These are phyloP conservation scores for Laetiporus sulphureus DNA, from an alignment of 1,284 basidiomycete genomes.

Conservation along the genomic window DNA sequence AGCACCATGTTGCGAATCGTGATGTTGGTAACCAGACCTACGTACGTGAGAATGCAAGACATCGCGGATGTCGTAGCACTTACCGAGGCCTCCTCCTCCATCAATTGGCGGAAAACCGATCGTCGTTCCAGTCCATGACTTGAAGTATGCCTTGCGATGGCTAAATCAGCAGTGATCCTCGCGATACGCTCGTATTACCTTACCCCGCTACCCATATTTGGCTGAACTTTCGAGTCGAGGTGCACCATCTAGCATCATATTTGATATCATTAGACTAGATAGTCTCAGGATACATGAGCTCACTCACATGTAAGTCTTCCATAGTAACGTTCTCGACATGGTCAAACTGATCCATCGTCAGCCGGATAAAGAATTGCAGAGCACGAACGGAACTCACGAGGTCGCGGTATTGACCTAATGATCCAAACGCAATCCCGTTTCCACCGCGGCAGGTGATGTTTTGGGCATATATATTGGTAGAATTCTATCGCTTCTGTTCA, in stretches of 20 bases:
- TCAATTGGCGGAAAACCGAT: slow-evolving; percentile 54
- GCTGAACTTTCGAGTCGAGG: slow-evolving; percentile 40
- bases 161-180: not conserved
- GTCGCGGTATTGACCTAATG: slow-evolving; percentile 52
- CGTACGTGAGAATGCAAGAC: not conserved
- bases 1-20: slow-evolving; percentile 37
- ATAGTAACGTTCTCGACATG: slow-evolving; percentile 48
- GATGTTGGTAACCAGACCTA: slow-evolving; percentile 49
- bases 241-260: slow-evolving; percentile 34
- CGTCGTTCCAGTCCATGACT: slow-evolving; percentile 51
- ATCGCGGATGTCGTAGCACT: not conserved
- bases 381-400: slow-evolving; percentile 35
- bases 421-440: slow-evolving; percentile 59
- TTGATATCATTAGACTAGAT: not conserved
- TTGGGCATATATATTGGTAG: slow-evolving; percentile 42
- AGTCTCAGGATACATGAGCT: not conserved
- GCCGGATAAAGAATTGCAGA: not conserved
- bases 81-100: slow-evolving; percentile 52
- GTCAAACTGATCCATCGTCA: slow-evolving; percentile 33
- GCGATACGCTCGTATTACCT: slow-evolving; percentile 8
- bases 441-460: slow-evolving; percentile 56
- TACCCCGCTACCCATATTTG: slow-evolving; percentile 39
- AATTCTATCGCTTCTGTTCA: slow-evolving; percentile 34
- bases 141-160: slow-evolving; percentile 48
- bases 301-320: slow-evolving; percentile 38